phyloP scores from a whole-genome alignment of 2,329 filamentous ascomycete species.

The Pyricularia sp. region DNA sequence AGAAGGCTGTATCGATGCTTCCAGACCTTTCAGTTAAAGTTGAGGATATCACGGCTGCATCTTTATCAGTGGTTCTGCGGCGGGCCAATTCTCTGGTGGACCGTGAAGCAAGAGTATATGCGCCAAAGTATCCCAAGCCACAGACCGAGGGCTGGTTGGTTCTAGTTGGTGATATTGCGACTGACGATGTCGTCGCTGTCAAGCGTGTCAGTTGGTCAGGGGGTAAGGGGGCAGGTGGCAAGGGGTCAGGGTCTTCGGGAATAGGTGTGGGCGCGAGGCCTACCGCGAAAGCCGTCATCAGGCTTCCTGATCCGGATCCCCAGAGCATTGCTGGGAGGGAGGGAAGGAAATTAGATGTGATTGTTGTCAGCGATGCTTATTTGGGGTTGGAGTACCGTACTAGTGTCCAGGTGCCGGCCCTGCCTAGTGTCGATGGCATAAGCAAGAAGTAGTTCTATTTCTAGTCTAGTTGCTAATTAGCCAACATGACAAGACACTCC shows the following conservation, averaged over 20 bases:
- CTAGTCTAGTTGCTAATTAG: too few relatives aligned
- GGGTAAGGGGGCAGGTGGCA: slow-evolving; percentile 9
- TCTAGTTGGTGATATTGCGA: slow-evolving; percentile 56
- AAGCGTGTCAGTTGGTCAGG: slow-evolving; percentile 71
- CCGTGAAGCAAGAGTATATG: slow-evolving; percentile 67
- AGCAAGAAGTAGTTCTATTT: not conserved
- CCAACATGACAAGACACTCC: too few relatives aligned
- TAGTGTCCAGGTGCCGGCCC: slow-evolving; percentile 39
- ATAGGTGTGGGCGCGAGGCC: slow-evolving; percentile 34
- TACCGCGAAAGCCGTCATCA: slow-evolving; percentile 47
- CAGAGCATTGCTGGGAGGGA: slow-evolving; percentile 6
- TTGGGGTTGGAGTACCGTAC: slow-evolving; percentile 56
- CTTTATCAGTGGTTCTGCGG: slow-evolving; percentile 53
- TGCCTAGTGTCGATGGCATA: slow-evolving; percentile 32
- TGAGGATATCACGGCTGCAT: slow-evolving; percentile 47
- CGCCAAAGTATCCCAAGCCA: slow-evolving; percentile 84
- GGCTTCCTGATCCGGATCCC: slow-evolving; percentile 41
- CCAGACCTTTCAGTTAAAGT: slow-evolving; percentile 60
- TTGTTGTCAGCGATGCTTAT: slow-evolving; percentile 82
- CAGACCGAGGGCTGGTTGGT: slow-evolving; percentile 94
- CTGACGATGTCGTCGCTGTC: slow-evolving; percentile 73
- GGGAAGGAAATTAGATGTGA: slow-evolving; percentile 55
- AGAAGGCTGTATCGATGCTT: slow-evolving; percentile 53
- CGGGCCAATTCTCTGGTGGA: slow-evolving; percentile 59
- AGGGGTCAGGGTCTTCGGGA: slow-evolving; percentile 5